Conservation (phyloP, 495 filamentous ascomycete genomes). For the Penicillium roqueforti region DNA sequence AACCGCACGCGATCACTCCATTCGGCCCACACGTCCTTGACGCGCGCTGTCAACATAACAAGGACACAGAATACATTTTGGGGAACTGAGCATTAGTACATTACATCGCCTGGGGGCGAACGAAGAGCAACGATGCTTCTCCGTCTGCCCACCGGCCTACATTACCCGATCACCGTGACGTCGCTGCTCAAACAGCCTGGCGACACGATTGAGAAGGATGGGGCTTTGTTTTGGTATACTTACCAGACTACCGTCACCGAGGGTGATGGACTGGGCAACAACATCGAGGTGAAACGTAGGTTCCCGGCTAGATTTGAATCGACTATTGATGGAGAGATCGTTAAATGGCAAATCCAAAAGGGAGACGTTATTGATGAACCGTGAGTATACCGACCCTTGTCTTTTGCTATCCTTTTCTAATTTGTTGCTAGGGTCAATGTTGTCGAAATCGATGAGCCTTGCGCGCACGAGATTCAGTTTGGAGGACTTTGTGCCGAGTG, state of each 20-base stretch:
- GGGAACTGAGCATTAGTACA: conserved; percentile 7
- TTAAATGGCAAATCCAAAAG: conserved; percentile 67
- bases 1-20: conserved; percentile 27
- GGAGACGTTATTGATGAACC: conserved; percentile 62
- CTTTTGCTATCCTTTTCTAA: conserved; percentile 12
- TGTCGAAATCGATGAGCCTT: conserved; percentile 83
- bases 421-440: conserved; percentile 46
- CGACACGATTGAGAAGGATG: conserved; percentile 69
- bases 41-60: conserved; percentile 6
- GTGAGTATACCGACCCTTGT: conserved; percentile 24
- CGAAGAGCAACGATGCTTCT: conserved; percentile 44
- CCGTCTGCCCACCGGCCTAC: conserved; percentile 54
- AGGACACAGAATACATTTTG: background rate
- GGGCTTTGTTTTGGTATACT: conserved; percentile 75
- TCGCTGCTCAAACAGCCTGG: conserved; percentile 72
- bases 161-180: conserved; percentile 93
- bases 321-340: conserved; percentile 72
- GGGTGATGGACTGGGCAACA: conserved; percentile 64
- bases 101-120: conserved; percentile 19
- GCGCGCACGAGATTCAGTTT: conserved; percentile 85
- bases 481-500: conserved; percentile 85
- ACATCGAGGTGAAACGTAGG: conserved; percentile 62
- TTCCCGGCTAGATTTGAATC: conserved; percentile 76
- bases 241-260: conserved; percentile 74
- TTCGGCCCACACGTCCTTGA: conserved; percentile 10